A percentile compares a stretch with the other conserved stretches of the same genome.
phyloP scores from a whole-genome alignment of 208 protist species.

The Plasmodiophora brassicae region DNA sequence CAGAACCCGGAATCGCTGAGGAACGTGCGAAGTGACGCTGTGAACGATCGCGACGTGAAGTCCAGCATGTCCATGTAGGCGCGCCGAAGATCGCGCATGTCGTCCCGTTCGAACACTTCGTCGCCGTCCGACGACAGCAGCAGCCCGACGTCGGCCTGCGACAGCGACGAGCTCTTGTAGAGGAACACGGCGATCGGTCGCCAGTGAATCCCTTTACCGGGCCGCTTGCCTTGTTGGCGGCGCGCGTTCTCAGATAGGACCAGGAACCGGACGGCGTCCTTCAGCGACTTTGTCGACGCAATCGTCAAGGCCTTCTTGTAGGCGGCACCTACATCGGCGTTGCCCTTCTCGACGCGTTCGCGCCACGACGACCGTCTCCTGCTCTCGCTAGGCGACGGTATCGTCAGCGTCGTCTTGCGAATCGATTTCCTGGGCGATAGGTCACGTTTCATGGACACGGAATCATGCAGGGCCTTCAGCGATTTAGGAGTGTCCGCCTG shows the following conservation, averaged over 20 bases:
- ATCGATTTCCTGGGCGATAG: too few relatives aligned
- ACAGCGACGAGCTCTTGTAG: not conserved
- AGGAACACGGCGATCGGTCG: not conserved
- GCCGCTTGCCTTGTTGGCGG: not conserved
- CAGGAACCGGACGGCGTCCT: not conserved
- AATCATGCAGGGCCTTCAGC: too few relatives aligned
- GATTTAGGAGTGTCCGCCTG: too few relatives aligned
- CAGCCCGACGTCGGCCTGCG: not conserved
- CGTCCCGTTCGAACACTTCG: not conserved
- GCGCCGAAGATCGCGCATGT: not conserved
- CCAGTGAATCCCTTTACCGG: not conserved
- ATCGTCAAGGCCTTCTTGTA: not conserved
- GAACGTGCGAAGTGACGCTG: not conserved
- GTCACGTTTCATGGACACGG: too few relatives aligned
- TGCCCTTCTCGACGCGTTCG: not conserved
- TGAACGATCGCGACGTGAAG: not conserved
- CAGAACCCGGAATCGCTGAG: conserved; percentile 1
- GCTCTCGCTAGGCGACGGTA: too few relatives aligned
- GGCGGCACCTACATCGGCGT: not conserved
- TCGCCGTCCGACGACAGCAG: not conserved
- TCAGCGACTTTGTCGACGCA: not conserved
- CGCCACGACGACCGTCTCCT: conserved; percentile 29
- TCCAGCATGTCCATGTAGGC: not conserved
- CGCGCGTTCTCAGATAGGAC: not conserved
- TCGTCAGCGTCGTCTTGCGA: too few relatives aligned